Evolutionary conservation across 768 basidiomycete species (phyloP), one percentile per base, ranked within the genome.

Genomic region (Pleurotus djamor): DNA sequence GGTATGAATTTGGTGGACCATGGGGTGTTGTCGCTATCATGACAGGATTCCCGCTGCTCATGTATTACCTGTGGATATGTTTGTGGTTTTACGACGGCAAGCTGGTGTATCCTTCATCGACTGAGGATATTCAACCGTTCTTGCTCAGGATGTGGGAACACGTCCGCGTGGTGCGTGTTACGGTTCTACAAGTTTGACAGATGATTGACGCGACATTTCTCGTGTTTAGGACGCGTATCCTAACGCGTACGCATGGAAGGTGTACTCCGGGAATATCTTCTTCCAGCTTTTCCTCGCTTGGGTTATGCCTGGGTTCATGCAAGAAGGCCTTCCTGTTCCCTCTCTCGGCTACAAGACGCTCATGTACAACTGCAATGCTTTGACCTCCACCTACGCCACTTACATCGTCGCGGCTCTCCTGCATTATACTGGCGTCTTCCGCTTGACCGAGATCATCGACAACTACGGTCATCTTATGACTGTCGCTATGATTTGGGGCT

Each of bases 1-100:
- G 94, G 38, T 96, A 92, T 76, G 96, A 99, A 72, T 99, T 99
- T 68, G 96, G 97, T 63, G 96, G 96, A 2, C 95, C 96, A 44
- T 81, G 82, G 74, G 97, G 96, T 48, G 94, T 96, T 32, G 72
- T 86, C 9, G 91, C 89, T 10, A 98, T 99, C 76, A 98, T 99
- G 91, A 79, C 87, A 16, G 88, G 91, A 49, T 99, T 99, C 70
- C 97, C 97, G 0, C 72, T 89, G 28, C 81, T 98, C 61, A 98
- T 99, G 95, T 99, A 97, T 73, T 99, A 98, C 77, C 84, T 98
- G 62, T 98, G 94, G 94, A 93, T 93, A 60, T 99, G 97, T 69
- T 83, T 98, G 37, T 93, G 90, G 86, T 96, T 96, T 73, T 95
- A 98, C 69, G 90, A 97, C 64, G 97, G 97, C 44, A 82, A 83